Base-by-base conservation (phyloP, 371 early-diverging fungal genomes). In the Sporodiniella umbellata region DNA sequence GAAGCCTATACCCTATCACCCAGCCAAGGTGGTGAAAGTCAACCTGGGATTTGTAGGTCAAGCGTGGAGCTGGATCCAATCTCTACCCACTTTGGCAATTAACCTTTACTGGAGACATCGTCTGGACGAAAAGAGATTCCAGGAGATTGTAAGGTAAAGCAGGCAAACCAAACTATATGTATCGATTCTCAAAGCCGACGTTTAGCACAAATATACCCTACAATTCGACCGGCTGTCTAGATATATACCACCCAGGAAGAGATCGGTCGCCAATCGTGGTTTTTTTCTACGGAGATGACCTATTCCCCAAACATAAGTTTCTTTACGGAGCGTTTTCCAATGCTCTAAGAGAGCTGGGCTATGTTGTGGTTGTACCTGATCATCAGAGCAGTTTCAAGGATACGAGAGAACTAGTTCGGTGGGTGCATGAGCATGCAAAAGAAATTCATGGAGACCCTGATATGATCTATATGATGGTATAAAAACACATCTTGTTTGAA, bases 261-360 rank as follows among this genome's bases (percentile, higher is more conserved):
- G 14, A 31, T 2, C 46, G 52, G 26, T 6, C 35, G 14, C 89
- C 87, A 18, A 85, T 89, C n/a, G 65, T 90, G 50, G 62, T 90
- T 1, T 90, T 88, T 58, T 65, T 89, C 33, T 81, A 88, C 59
- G 90, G 90, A 35, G 89, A 89, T 4, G 72, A 78, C 15, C 89
- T 89, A 89, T 66, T 71, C 5, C 71, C 79, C 33, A 86, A 86
- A 11, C 63, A 67, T 17, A 86, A 82, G 42, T 51, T 63, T 23
- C 48, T 80, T 26, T 90, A 90, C 51, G 69, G 74, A 0, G 71
- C 86, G 5, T 56, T 89, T 21, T 88, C 86, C 3, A 71, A 80
- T 33, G 83, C 81, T 0, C 53, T 90, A 15, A 71, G 79, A 30
- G 69, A 75, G 22, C 64, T 79, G 53, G 89, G 89, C 4, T 87